Conservation (phyloP, 2,329 filamentous ascomycete genomes). For the Cadophora gregata region DNA sequence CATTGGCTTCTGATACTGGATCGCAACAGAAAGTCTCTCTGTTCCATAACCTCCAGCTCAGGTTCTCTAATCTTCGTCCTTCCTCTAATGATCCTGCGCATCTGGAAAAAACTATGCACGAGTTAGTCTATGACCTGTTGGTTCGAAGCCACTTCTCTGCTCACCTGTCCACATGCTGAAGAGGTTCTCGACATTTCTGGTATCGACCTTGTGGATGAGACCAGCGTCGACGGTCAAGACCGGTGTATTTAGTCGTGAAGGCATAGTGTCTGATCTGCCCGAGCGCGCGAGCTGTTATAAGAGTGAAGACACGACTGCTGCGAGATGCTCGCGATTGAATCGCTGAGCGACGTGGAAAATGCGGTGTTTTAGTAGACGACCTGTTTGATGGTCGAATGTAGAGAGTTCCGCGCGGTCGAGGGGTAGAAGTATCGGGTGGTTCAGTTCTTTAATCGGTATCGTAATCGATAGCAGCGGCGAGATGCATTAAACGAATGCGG, state of each 20-base stretch:
- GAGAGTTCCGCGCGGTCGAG: slow-evolving; percentile 3
- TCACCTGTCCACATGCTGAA: slow-evolving; percentile 97
- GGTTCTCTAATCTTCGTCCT: slow-evolving; percentile 89
- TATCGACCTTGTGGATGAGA: slow-evolving; percentile 94
- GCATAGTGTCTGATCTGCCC: slow-evolving; percentile 63
- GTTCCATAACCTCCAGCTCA: slow-evolving; percentile 96
- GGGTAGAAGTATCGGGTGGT: slow-evolving; percentile 8
- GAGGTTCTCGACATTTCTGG: slow-evolving; percentile 87
- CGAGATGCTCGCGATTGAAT: slow-evolving; percentile 41
- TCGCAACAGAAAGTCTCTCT: slow-evolving; percentile 91
- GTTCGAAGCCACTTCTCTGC: slow-evolving; percentile 42
- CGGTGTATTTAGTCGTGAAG: slow-evolving; percentile 80
- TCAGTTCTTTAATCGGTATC: slow-evolving; percentile 33
- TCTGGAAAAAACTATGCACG: slow-evolving; percentile 79
- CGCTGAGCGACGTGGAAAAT: slow-evolving; percentile 33
- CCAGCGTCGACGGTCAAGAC: slow-evolving; percentile 91
- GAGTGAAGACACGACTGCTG: slow-evolving; percentile 39
- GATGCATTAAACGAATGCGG: slow-evolving; percentile 32
- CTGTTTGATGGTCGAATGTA: slow-evolving; percentile 13
- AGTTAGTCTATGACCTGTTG: slow-evolving; percentile 13
- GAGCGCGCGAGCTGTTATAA: slow-evolving; percentile 41
- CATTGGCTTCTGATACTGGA: slow-evolving; percentile 59
- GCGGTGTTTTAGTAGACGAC: slow-evolving; percentile 5
- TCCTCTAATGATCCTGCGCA: slow-evolving; percentile 94
- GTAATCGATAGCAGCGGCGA: slow-evolving; percentile 35